Base-by-base conservation (phyloP, 2,329 filamentous ascomycete species). In the Phialocephala sp. region DNA sequence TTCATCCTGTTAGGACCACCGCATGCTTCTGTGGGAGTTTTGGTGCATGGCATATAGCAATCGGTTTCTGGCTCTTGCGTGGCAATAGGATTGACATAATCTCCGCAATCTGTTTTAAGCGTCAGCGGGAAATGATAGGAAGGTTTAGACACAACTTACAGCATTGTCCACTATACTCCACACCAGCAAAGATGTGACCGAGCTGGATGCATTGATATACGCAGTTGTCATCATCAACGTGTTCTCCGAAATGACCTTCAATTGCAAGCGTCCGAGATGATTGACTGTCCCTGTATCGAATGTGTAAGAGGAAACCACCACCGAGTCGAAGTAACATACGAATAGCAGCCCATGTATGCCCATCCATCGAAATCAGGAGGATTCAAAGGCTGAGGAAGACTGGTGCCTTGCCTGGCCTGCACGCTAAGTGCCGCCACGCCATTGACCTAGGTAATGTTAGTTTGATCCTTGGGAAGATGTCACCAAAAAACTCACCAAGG, bases 171-270 rank as follows among this genome's bases (percentile, higher is more conserved):
- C 22, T 27, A 20, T 54, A 54, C 9, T 54, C 47, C 15, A 54
- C 20, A 27, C 47, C 47, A 32, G 47, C 47, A 32, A 54, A 54
- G 24, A 54, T 54, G 15, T 62, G 52, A n/a, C 60, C 60, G 18
- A 62, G 60, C 36, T 62, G 60, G 37, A 62, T 62, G 41, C 60
- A 62, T 62, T 62, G 60, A 18, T 62, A 62, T 35, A 62, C 39
- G 37, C 60, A 62, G 39, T 62, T 62, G 24, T 62, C 60, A 56
- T 62, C 52, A 47, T 62, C 60, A 45, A 62, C 60, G 39, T 62
- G 60, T 37, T 62, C 60, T 39, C 60, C 60, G 22, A 62, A 62
- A 62, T 62, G 60, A 2, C 32, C 60, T 35, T 39, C 50, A 15
- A 62, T 62, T n/a, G 60, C 52, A n/a, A 62, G 39, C 32, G 60